Evolutionary conservation across 1,284 basidiomycete genomes (phyloP), one percentile per base, ranked within the genome.

Genomic region (Pulveroboletus sp.): DNA sequence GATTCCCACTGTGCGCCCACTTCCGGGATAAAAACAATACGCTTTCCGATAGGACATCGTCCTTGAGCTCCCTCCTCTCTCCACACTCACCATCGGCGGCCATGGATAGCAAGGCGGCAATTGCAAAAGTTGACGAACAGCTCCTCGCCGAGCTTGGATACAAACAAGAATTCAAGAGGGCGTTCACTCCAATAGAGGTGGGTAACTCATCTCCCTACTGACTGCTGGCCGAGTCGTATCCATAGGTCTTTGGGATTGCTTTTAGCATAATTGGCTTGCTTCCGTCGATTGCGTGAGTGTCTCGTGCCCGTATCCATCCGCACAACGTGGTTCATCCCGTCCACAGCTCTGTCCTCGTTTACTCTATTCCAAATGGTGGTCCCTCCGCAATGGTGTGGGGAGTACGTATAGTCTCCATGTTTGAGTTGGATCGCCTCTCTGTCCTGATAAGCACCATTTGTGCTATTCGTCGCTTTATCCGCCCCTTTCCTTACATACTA

Each of bases 351-450:
- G 87, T 90, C 10, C 73, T 92, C 6, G 75, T 86, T 57, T 91
- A 89, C 72, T 81, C 89, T 1, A 74, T 92, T 26, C 86, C 87
- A 0, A 87, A 92, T 71, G 92, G 92, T 6, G 91, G 90, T 2
- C 84, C 87, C 1, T 80, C 84, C 2, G 82, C 86, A 10, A 91
- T 94, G 90, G 86, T 93, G 6, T 94, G 91, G 88, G 88, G 88
- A 25, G 86, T 89, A 65, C 58, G 86, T 79, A 6, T n/a, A n/a
- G n/a, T n/a, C n/a, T n/a, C n/a, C n/a, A n/a, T n/a, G n/a, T n/a
- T n/a, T n/a, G n/a, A n/a, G n/a, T n/a, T n/a, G n/a, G n/a, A n/a
- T n/a, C n/a, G n/a, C n/a, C n/a, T n/a, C n/a, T n/a, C 11, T 22
- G 18, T 9, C 26, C 24, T 31, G 44, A 62, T 38, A 29, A 52